Conservation (phyloP, 1,284 basidiomycete genomes). For the Cutaneotrichosporon mucoides region DNA sequence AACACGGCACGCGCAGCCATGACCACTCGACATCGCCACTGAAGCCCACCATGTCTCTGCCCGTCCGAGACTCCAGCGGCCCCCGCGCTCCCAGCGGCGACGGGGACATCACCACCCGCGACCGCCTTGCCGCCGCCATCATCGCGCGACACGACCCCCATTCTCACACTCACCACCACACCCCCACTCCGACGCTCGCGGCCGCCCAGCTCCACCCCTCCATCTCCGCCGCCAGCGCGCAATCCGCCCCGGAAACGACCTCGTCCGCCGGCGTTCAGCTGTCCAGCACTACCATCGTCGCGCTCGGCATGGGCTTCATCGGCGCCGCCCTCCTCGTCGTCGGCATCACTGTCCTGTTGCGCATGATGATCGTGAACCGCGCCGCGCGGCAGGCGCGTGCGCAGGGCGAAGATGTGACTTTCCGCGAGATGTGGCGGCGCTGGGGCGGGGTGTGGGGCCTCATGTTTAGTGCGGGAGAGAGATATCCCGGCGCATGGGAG, state of each 20-base stretch:
- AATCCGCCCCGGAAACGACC: background rate
- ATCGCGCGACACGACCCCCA: too few relatives aligned
- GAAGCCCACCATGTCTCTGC: too few relatives aligned
- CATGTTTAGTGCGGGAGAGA: slow-evolving; percentile 3
- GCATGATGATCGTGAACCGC: slow-evolving; percentile 9
- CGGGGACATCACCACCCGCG: too few relatives aligned
- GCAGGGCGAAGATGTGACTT: slow-evolving; percentile 7
- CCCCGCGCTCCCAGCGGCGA: too few relatives aligned
- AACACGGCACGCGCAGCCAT: too few relatives aligned
- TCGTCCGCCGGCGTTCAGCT: background rate
- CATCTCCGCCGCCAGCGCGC: background rate
- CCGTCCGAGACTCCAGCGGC: too few relatives aligned
- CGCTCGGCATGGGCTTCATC: slow-evolving; percentile 29
- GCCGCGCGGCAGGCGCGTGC: background rate
- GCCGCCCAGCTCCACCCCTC: background rate
- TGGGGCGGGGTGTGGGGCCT: slow-evolving; percentile 23
- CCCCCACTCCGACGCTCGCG: too few relatives aligned
- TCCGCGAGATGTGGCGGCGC: slow-evolving; percentile 18
- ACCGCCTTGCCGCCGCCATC: too few relatives aligned
- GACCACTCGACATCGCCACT: too few relatives aligned
- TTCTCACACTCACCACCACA: too few relatives aligned
- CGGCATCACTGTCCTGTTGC: slow-evolving; percentile 9
- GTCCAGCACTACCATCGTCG: slow-evolving; percentile 18
- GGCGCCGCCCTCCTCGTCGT: slow-evolving; percentile 17
- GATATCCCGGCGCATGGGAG: background rate